Conservation (phyloP, 2,329 filamentous ascomycete species). For the Colletotrichum lupini region DNA sequence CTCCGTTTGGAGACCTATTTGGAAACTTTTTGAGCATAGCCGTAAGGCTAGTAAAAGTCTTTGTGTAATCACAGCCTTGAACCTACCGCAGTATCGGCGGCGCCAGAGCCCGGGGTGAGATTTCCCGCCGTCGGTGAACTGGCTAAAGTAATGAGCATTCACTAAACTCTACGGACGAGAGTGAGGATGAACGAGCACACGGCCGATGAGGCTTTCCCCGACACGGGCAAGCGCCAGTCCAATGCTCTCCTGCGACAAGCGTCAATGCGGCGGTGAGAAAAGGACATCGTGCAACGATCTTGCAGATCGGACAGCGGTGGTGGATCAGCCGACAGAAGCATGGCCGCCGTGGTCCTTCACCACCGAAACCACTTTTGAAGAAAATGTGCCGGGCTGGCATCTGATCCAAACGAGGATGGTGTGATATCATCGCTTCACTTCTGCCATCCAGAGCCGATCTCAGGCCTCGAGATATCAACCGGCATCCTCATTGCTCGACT, state of each 20-base stretch:
- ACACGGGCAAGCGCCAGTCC: conserved; percentile 11
- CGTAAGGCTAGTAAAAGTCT: neutral
- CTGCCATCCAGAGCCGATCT: neutral
- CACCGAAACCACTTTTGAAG: neutral
- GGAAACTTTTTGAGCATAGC: neutral
- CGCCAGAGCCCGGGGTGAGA: neutral
- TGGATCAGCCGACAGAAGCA: neutral
- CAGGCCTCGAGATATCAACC: neutral
- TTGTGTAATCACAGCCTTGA: neutral
- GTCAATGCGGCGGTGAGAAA: neutral
- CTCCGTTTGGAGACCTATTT: neutral
- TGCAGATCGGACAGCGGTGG: neutral
- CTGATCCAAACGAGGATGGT: neutral
- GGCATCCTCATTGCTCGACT: neutral
- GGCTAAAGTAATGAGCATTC: neutral
- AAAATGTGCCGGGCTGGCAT: neutral
- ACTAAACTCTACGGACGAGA: conserved; percentile 1
- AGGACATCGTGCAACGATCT: neutral
- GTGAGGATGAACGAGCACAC: neutral
- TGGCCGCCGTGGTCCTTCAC: neutral
- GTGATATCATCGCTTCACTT: neutral
- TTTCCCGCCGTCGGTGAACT: neutral
- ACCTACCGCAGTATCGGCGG: neutral
- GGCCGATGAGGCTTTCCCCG: neutral
- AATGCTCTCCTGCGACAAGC: neutral